Percentiles rank a stretch among this genome's conserved stretches.
phyloP scores from a whole-genome alignment of 352 stramenopile genomes.

The Phytophthora aleatoria region DNA sequence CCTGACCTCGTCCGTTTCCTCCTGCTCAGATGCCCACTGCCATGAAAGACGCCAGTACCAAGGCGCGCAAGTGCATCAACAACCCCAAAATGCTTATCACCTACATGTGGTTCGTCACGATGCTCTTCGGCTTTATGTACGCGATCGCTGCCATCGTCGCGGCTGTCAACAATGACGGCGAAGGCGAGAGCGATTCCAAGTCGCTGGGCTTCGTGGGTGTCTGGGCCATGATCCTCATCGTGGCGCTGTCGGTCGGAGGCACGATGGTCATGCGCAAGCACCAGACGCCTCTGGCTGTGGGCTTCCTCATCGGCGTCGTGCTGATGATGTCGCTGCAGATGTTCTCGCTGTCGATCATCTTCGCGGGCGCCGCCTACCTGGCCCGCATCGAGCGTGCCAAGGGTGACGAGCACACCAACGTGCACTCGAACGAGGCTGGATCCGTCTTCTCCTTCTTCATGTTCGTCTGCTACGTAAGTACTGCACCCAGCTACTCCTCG shows the following conservation, averaged over 20 bases:
- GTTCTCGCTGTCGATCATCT: slow-evolving; percentile 84
- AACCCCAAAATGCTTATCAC: slow-evolving; percentile 87
- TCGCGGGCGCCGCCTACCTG: slow-evolving; percentile 72
- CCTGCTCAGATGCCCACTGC: slow-evolving; percentile 56
- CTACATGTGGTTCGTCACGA: slow-evolving; percentile 84
- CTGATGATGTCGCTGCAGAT: slow-evolving; percentile 91
- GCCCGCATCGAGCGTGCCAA: slow-evolving; percentile 68
- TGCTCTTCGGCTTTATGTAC: slow-evolving; percentile 89
- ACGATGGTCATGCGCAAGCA: slow-evolving; percentile 92
- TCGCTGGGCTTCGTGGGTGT: slow-evolving; percentile 83
- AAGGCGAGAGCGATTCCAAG: slow-evolving; percentile 71
- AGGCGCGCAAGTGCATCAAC: slow-evolving; percentile 72
- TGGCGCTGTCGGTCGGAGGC: slow-evolving; percentile 79
- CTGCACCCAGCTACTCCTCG: background rate
- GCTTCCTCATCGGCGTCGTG: slow-evolving; percentile 91
- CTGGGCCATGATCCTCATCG: slow-evolving; percentile 84
- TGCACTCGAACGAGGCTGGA: slow-evolving; percentile 78
- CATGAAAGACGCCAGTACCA: slow-evolving; percentile 56
- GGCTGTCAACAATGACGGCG: slow-evolving; percentile 77
- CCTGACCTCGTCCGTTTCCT: slow-evolving; percentile 7
- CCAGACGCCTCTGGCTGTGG: slow-evolving; percentile 83
- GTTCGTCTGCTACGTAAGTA: slow-evolving; percentile 85
- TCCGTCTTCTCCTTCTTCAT: slow-evolving; percentile 89
- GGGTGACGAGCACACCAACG: slow-evolving; percentile 55
- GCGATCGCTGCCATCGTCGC: slow-evolving; percentile 83